Conservation (phyloP, 306 rosid genomes). For the Argentina anserina region DNA sequence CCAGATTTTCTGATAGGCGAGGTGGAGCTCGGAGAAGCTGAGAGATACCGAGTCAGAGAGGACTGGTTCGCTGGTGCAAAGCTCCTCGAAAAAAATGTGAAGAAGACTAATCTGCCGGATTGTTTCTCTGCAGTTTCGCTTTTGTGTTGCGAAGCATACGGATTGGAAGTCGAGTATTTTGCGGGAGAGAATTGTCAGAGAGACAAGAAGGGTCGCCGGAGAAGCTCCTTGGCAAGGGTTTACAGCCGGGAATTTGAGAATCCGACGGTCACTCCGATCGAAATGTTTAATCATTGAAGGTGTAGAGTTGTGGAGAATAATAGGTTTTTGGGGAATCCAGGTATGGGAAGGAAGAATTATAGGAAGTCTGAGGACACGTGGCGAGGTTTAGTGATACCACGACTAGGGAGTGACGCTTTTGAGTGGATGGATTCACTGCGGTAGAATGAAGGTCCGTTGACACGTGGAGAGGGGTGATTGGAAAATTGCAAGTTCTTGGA, state of each 20-base stretch:
- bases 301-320: not conserved
- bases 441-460: not conserved
- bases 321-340: not conserved
- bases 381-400: not conserved
- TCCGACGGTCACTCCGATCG: slow-evolving; percentile 46
- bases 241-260: slow-evolving; percentile 69
- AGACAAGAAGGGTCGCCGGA: slow-evolving; percentile 45
- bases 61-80: not conserved
- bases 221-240: slow-evolving; percentile 58
- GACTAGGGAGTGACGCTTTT: not conserved
- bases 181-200: slow-evolving; percentile 44
- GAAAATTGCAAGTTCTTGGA: slow-evolving; percentile 1
- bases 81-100: slow-evolving; percentile 59
- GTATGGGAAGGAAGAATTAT: not conserved
- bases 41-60: slow-evolving; percentile 36
- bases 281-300: slow-evolving; percentile 29
- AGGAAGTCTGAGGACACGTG: slow-evolving; percentile 37
- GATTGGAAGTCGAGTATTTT: slow-evolving; percentile 41
- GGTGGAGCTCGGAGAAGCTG: slow-evolving; percentile 65
- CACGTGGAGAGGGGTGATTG: slow-evolving; percentile 36
- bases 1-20: slow-evolving; percentile 50
- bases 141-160: slow-evolving; percentile 40
- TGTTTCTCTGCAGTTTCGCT: slow-evolving; percentile 56
- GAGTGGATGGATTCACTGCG: not conserved
- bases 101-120: slow-evolving; percentile 49